These are phyloP conservation scores for Arthrobotrys musiformis DNA, from an alignment of 2,329 filamentous ascomycete genomes.

Conservation along the genomic window DNA sequence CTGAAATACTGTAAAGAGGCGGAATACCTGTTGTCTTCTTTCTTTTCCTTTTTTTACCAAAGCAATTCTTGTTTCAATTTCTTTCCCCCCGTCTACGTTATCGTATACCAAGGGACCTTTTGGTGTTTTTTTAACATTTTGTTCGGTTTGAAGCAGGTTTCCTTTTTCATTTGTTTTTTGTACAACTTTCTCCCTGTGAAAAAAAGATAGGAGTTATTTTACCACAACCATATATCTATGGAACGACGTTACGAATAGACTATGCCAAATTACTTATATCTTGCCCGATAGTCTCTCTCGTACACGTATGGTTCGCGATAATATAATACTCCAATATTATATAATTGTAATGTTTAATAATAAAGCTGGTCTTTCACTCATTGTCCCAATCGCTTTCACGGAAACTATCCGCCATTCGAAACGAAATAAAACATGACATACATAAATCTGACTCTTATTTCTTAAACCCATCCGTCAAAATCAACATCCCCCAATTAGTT, in stretches of 20 bases:
- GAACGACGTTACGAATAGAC: slow-evolving; percentile 53
- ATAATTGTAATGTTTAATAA: slow-evolving; percentile 20
- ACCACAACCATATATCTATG: slow-evolving; percentile 37
- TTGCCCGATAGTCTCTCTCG: background rate
- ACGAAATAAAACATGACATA: no score
- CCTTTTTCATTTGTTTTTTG: slow-evolving; percentile 34
- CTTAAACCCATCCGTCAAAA: background rate
- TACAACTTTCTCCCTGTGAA: slow-evolving; percentile 5
- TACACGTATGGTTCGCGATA: slow-evolving; percentile 6
- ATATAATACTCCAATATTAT: background rate
- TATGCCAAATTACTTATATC: slow-evolving; percentile 30
- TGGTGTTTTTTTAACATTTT: slow-evolving; percentile 29
- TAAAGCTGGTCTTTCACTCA: background rate
- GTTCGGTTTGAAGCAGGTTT: slow-evolving; percentile 30
- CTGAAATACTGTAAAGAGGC: slow-evolving; percentile 20
- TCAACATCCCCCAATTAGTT: background rate
- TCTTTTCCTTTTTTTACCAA: slow-evolving; percentile 36
- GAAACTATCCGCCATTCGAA: no score
- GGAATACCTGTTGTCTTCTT: background rate
- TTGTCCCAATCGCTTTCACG: no score
- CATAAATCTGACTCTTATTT: no score
- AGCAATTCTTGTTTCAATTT: slow-evolving; percentile 28
- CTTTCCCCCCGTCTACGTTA: background rate
- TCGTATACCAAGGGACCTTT: background rate
- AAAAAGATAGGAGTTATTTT: slow-evolving; percentile 31